Base-by-base conservation (phyloP, 83 land plant genomes). In the Diphasiastrum complanatum region DNA sequence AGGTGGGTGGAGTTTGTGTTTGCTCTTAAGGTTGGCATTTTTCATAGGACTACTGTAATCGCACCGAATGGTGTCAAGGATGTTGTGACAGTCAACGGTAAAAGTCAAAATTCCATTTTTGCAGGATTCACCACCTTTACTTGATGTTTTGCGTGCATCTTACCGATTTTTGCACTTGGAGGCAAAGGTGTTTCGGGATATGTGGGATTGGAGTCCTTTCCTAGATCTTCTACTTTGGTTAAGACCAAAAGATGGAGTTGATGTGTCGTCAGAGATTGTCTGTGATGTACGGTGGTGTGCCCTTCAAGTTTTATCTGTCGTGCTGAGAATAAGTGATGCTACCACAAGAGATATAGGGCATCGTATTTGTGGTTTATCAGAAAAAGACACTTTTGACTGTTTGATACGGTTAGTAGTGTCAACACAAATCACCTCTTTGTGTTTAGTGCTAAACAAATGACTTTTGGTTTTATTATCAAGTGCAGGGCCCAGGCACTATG, bases 121-220 rank as follows among this genome's bases (percentile, higher is more conserved):
- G 23, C 74, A 71, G 91, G 75, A 47, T 62, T 24, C 22, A 36
- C 45, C 14, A 43, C 68, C 65, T 58, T 57, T 75, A 18, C 37
- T 85, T 19, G 66, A 72, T 61, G 69, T 77, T 33, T 47, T 71
- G 10, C 75, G 83, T 36, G 75, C 81, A 36, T 75, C 87, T 3
- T 89, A 82, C 47, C 93, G 89, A 32, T 48, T 89, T 35, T 74
- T 89, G 23, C 56, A 71, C 30, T 3, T 84, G 65, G 90, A 86
- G 32, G 53, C 89, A 2, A 75, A 74, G 14, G 46, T 64, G n/a
- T 86, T 89, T 64, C 72, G 81, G 32, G 78, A 63, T 28, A 49
- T 77, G 27, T 95, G 99, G 99, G 85, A 95, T 51, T 95, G 99
- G 99, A 84, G 93, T 26, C 83, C 80, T 58, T 79, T 95, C 61